Conservation (phyloP, 495 filamentous ascomycete genomes). For the Penicillium riverlandense region DNA sequence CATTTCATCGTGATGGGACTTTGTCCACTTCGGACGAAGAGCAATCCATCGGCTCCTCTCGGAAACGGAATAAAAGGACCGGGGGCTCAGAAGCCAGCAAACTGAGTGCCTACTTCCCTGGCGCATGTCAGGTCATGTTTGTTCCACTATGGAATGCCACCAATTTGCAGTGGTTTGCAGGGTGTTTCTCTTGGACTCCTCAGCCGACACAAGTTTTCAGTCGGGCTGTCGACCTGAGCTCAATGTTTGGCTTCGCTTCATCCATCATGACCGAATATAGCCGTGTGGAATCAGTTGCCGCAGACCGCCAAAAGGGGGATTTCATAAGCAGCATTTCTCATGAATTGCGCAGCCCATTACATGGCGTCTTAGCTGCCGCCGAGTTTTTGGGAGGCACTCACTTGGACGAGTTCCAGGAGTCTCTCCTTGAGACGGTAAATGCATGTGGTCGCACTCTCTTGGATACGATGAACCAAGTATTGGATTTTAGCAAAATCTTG, state of each 20-base stretch:
- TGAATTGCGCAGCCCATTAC: constrained; percentile 70
- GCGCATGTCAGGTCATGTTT: constrained; percentile 36
- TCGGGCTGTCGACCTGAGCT: constrained; percentile 36
- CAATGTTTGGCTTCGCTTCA: constrained; percentile 56
- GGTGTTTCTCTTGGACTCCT: constrained; percentile 56
- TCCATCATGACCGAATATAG: constrained; percentile 63
- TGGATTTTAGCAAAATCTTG: constrained; percentile 68
- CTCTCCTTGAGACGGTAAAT: constrained; percentile 64
- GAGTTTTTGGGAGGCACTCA: constrained; percentile 54
- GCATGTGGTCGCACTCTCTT: constrained; percentile 68
- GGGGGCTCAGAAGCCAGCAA: constrained; percentile 24
- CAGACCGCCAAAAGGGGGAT: constrained; percentile 60
- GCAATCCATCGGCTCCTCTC: constrained; percentile 35
- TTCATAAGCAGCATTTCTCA: constrained; percentile 77
- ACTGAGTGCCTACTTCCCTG: constrained; percentile 40
- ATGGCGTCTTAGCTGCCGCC: constrained; percentile 65
- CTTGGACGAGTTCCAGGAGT: constrained; percentile 48
- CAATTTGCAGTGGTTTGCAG: constrained; percentile 60
- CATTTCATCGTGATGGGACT: constrained; percentile 47
- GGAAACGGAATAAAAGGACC: constrained; percentile 27
- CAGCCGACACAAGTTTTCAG: constrained; percentile 34
- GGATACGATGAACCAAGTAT: constrained; percentile 72
- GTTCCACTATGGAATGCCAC: constrained; percentile 66
- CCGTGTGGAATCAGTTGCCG: constrained; percentile 49
- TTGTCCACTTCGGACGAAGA: constrained; percentile 37